Conservation (phyloP, 2,329 filamentous ascomycete genomes). For the Xylariaceae sp. region DNA sequence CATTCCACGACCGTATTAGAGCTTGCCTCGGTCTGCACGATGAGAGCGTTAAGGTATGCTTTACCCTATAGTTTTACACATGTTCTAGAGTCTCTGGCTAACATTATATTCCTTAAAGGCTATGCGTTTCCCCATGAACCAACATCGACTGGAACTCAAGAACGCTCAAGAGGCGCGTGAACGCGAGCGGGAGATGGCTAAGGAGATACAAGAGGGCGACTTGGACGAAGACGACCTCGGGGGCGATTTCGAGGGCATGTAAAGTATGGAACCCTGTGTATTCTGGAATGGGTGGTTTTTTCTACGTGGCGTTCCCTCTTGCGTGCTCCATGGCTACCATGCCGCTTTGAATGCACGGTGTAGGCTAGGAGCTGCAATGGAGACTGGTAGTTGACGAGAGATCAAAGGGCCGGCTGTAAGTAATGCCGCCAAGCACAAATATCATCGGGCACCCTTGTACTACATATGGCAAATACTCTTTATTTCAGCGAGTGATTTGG, state of each 20-base stretch:
- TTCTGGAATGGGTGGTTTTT: constrained; percentile 35
- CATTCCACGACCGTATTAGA: constrained; percentile 94
- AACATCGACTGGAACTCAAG: constrained; percentile 95
- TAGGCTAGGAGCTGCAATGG: constrained; percentile 19
- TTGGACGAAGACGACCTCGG: constrained; percentile 95
- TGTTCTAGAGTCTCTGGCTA: constrained; percentile 33
- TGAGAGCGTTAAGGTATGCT: constrained; percentile 91
- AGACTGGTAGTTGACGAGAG: constrained; percentile 30
- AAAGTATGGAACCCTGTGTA: constrained; percentile 45
- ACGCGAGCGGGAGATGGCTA: constrained; percentile 93
- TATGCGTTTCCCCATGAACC: constrained; percentile 99
- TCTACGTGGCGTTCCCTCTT: constrained; percentile 22
- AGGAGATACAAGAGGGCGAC: constrained; percentile 98
- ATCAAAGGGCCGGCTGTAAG: constrained; percentile 19
- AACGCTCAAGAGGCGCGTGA: constrained; percentile 98
- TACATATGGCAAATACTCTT: constrained; percentile 35
- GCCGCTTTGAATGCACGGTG: constrained; percentile 19
- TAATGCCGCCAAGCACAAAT: constrained; percentile 30
- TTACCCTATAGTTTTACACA: background rate
- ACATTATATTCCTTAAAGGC: constrained; percentile 61
- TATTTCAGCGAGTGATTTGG: constrained; percentile 19
- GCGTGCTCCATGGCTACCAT: constrained; percentile 13
- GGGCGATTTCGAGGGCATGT: constrained; percentile 96
- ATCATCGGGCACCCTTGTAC: constrained; percentile 35
- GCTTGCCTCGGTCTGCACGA: constrained; percentile 93